Evolutionary conservation across 768 basidiomycete genomes (phyloP), one percentile per base, ranked within the genome.

Genomic region (Amanita jacksonii): DNA sequence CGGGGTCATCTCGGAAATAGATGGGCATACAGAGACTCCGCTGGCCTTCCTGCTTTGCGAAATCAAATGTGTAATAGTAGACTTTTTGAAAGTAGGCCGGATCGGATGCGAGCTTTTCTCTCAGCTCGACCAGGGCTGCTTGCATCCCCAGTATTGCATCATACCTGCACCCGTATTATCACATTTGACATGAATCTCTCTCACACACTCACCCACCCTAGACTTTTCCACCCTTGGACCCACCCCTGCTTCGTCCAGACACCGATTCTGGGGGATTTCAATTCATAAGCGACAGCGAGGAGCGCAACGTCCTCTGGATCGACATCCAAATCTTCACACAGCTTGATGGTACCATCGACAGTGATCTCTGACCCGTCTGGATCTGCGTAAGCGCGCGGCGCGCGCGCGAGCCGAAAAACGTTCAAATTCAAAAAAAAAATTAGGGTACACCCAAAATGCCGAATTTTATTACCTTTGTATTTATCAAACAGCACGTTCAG

Each of bases 261-360:
- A 1, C 85, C 88, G 41, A 93, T 66, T 47, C 65, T 54, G 0
- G 82, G 83, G 4, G 85, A 85, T 55, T 84, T 81, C 19, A 90
- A 72, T 53, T 90, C 85, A 53, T 72, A 87, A 7, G 89, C 90
- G 31, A 94, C 65, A 4, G 84, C 77, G 33, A 93, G 73, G 41
- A 93, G 66, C 6, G 89, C 85, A 18, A 86, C 80, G 53, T 92
- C 85, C 50, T 88, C 86, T 1, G 81, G 83, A 52, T 85, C 67
- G 12, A 86, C 77, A 1, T 56, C 63, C 1, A 88, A 64, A 52
- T 85, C 85, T 51, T 74, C 65, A 49, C 89, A 88, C 36, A 91
- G 64, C 56, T 66, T 70, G 60, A 90, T 77, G 15, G 91, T 92
- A 0, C 89, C 90, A 47, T 90, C 79, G 20, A 88, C 73, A 3